phyloP scores from a whole-genome alignment of 208 protist species.

The Trypanosoma congolense region DNA sequence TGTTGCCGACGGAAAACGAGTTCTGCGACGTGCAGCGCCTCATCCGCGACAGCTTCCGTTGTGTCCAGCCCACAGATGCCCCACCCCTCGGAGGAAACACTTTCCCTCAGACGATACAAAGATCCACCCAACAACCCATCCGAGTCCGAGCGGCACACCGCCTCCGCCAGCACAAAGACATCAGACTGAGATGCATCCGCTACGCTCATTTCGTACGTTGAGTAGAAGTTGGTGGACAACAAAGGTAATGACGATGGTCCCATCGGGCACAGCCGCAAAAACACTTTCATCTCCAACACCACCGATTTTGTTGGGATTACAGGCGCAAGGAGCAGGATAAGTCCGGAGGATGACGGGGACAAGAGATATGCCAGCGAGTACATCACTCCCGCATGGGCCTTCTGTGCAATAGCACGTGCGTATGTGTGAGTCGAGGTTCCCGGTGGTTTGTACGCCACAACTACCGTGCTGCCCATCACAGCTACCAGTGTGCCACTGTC shows the following conservation, averaged over 20 bases:
- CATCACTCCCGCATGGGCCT: constrained; percentile 2
- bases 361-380: constrained; percentile 25
- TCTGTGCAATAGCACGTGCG: constrained; percentile 19
- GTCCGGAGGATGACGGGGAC: constrained; percentile 22
- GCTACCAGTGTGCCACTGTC: constrained; percentile 19
- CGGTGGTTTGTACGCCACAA: constrained; percentile 30
- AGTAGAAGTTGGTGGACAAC: constrained; percentile 46
- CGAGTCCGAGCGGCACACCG: constrained; percentile 18
- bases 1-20: constrained; percentile 10
- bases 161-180: constrained; percentile 13
- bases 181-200: constrained; percentile 2
- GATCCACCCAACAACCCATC: constrained; percentile 27
- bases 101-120: constrained; percentile 32
- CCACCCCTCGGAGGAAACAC: constrained; percentile 58
- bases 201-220: constrained; percentile 28
- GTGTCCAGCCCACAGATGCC: constrained; percentile 23
- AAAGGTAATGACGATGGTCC: constrained; percentile 23
- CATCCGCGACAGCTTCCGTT: not conserved
- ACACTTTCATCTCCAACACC: constrained; percentile 23
- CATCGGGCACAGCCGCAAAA: constrained; percentile 18
- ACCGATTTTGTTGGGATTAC: constrained; percentile 27
- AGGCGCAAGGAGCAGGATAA: constrained; percentile 14
- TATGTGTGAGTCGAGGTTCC: constrained; percentile 20
- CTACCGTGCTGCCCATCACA: not conserved
- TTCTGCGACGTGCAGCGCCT: constrained; percentile 14